Percentiles rank a stretch among this genome's conserved stretches.
phyloP scores from a whole-genome alignment of 306 rosid species.

The Abrus precatorius region DNA sequence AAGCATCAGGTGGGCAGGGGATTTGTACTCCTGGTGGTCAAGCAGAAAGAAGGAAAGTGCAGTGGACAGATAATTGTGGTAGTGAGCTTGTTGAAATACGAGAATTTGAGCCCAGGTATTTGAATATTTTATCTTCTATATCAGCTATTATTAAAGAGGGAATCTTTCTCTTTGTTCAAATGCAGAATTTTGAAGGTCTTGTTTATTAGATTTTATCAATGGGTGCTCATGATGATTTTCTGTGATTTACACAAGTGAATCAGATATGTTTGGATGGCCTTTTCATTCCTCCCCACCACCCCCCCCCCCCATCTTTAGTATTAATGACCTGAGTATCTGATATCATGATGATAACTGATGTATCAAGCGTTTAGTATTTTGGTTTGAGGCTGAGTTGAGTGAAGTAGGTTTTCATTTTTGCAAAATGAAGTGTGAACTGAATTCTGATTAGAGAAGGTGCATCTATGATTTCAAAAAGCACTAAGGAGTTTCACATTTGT shows the following conservation, averaged over 20 bases:
- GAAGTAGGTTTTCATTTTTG: slow-evolving; percentile 35
- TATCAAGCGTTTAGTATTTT: not conserved
- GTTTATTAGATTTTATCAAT: slow-evolving; percentile 24
- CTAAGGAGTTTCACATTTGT: slow-evolving; percentile 14
- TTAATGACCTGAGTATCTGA: slow-evolving; percentile 1
- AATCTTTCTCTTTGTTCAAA: slow-evolving; percentile 23
- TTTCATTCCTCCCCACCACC: not conserved
- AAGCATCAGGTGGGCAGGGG: slow-evolving; percentile 53
- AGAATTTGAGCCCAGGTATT: slow-evolving; percentile 98
- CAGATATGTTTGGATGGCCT: slow-evolving; percentile 22
- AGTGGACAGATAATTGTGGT: slow-evolving; percentile 95
- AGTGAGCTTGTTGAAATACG: slow-evolving; percentile 82
- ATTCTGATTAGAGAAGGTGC: slow-evolving; percentile 18
- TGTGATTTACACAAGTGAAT: slow-evolving; percentile 35
- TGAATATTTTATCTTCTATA: slow-evolving; percentile 22
- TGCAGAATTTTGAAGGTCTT: slow-evolving; percentile 8
- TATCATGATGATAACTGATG: slow-evolving; percentile 27
- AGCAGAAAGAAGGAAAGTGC: slow-evolving; percentile 81
- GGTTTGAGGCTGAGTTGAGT: slow-evolving; percentile 26
- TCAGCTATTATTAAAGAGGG: slow-evolving; percentile 10
- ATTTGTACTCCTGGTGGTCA: slow-evolving; percentile 59
- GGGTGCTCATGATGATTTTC: slow-evolving; percentile 1
- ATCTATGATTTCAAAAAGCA: slow-evolving; percentile 23
- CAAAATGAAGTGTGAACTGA: slow-evolving; percentile 24
- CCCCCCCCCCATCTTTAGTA: not conserved